A percentile compares a stretch with the other conserved stretches of the same genome.
Evolutionary conservation across 1,139 yeast genomes (phyloP).

Genomic region (Scheffersomyces insectosa): DNA sequence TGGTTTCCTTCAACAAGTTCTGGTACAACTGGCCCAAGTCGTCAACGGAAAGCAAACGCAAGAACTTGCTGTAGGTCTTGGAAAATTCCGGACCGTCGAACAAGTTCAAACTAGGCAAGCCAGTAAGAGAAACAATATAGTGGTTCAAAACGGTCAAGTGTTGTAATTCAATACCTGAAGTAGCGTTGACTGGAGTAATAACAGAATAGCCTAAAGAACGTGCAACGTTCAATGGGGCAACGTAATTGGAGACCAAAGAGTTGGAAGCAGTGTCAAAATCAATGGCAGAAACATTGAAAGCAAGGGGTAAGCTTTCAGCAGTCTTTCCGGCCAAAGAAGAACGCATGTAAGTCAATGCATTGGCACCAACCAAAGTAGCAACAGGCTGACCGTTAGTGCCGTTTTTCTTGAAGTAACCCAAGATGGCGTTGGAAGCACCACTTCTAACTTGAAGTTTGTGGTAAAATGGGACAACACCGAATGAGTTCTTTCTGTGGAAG

Average conservation of each 20-base stretch:
- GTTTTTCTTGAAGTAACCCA: conserved; percentile 62
- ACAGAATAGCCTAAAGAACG: conserved; percentile 69
- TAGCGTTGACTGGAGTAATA: conserved; percentile 60
- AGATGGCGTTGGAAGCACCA: conserved; percentile 80
- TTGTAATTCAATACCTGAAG: conserved; percentile 59
- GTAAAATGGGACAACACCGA: conserved; percentile 58
- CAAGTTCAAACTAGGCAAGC: conserved; percentile 64
- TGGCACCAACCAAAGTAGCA: conserved; percentile 66
- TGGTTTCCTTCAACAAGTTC: conserved; percentile 29
- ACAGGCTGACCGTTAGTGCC: conserved; percentile 42
- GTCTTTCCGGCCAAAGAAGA: conserved; percentile 45
- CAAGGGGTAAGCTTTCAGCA: conserved; percentile 53
- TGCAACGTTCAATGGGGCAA: conserved; percentile 64
- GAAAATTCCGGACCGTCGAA: conserved; percentile 79
- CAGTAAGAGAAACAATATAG: conserved; percentile 54
- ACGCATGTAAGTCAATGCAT: conserved; percentile 67
- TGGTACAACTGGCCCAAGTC: conserved; percentile 45
- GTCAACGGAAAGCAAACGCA: conserved; percentile 46
- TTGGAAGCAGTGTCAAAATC: conserved; percentile 59
- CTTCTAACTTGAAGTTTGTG: conserved; percentile 71
- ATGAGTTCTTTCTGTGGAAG: conserved; percentile 52
- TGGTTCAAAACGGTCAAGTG: conserved; percentile 66
- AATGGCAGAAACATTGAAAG: conserved; percentile 73
- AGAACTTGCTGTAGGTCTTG: conserved; percentile 54
- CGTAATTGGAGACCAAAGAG: conserved; percentile 64